Base-by-base conservation (phyloP, 352 stramenopile species). In the Aphanomyces cochlioides region DNA sequence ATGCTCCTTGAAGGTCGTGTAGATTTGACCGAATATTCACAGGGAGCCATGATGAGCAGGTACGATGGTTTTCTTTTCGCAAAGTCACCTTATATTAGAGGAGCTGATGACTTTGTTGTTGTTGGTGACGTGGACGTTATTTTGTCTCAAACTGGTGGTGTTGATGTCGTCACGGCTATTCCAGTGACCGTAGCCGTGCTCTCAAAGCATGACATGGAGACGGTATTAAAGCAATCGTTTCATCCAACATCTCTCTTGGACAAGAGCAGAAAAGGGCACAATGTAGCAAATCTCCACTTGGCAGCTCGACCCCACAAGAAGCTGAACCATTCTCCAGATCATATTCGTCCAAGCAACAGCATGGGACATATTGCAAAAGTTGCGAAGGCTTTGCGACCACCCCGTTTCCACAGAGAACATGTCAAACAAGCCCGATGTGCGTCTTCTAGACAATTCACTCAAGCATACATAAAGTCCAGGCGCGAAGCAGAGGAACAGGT, bases 351-450 rank as follows among this genome's bases (percentile, higher is more conserved):
- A 5, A 8, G 4, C 7, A 41, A 41, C 7, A 13, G 34, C 28
- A 64, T 64, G 5, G 56, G 34, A 15, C 56, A 64, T 8, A 19
- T 45, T 38, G 56, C 21, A 12, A 39, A 64, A 43, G 37, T 64
- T 13, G 12, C 21, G 7, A 41, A 41, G 28, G 56, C 56, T 15
- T 15, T 41, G 4, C 17, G 38, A 5, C 10, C 12, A 10, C 37
- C 56, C 8, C 56, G 28, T 15, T 19, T 39, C 21, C 56, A 64
- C 28, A 34, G 56, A 8, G 21, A 64, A 6, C 7, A 47, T 7
- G 17, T 45, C 3, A 64, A 45, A 15, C 21, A 13, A 3, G 13
- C 7, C 12, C 4, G 15, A 19, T 41, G 56, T 13, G 37, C 56
- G 10, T 34, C 41, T 17, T 58, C 50, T 10, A 58, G 17, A 58